Evolutionary conservation across 495 filamentous ascomycete genomes (phyloP).

Genomic region (Hypoxylon fragiforme): DNA sequence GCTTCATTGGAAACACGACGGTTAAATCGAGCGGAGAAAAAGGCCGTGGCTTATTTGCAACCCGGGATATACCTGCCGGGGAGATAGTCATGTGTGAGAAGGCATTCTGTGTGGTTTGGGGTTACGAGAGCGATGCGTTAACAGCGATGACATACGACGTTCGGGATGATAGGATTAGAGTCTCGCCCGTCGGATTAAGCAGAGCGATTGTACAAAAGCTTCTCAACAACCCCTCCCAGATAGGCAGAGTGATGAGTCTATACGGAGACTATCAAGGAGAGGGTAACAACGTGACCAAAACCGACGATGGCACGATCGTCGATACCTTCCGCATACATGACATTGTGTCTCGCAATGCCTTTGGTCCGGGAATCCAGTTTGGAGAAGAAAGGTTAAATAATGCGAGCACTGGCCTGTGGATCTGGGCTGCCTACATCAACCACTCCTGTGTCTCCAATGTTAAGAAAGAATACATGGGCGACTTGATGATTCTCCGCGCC

Average conservation of each 20-base stretch:
- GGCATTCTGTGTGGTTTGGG: slow-evolving; percentile 44
- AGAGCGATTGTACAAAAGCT: slow-evolving; percentile 46
- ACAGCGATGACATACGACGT: slow-evolving; percentile 36
- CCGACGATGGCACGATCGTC: slow-evolving; percentile 34
- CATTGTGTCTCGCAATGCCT: slow-evolving; percentile 43
- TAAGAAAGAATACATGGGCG: slow-evolving; percentile 53
- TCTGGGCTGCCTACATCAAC: slow-evolving; percentile 54
- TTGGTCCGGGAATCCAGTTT: slow-evolving; percentile 34
- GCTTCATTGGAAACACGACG: slow-evolving; percentile 31
- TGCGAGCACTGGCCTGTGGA: slow-evolving; percentile 52
- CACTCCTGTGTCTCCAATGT: slow-evolving; percentile 54
- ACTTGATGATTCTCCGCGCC: slow-evolving; percentile 60
- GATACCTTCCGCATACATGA: slow-evolving; percentile 45
- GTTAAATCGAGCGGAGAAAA: slow-evolving; percentile 11
- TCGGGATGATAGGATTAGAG: slow-evolving; percentile 30
- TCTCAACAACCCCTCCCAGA: slow-evolving; percentile 46
- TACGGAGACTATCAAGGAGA: slow-evolving; percentile 42
- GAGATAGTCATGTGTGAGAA: slow-evolving; percentile 59
- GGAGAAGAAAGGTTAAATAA: slow-evolving; percentile 29
- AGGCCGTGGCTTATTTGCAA: slow-evolving; percentile 52
- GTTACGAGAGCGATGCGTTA: slow-evolving; percentile 19
- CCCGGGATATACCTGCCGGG: slow-evolving; percentile 48
- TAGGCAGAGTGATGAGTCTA: slow-evolving; percentile 42
- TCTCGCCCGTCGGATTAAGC: slow-evolving; percentile 42
- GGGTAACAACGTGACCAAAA: slow-evolving; percentile 1